Evolutionary conservation across 768 basidiomycete species (phyloP), one percentile per base, ranked within the genome.

Genomic region (Amylocystis lapponica): DNA sequence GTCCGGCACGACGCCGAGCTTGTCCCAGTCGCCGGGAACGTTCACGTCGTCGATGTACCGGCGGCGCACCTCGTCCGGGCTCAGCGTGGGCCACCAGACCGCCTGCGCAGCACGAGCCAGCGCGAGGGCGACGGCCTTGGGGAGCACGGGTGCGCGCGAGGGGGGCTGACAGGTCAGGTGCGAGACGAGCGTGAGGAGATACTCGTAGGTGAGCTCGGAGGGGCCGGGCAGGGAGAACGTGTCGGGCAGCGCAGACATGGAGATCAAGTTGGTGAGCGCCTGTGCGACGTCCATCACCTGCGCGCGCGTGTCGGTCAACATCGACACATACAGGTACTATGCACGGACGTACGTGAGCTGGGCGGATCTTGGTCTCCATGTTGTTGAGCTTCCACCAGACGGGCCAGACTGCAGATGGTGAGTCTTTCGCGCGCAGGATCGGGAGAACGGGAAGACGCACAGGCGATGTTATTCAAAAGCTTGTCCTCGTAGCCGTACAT

Each of bases 401-500:
- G 12, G 94, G 86, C 78, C 86, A 94, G 52, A 79, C 93, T 94
- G 56, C 14, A 51, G 25, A 35, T 34, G 36, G 34, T 50, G 45
- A 19, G 23, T 40, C 11, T 16, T 45, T 23, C 31, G 41, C 42
- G n/a, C n/a, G n/a, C n/a, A n/a, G 17, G 4, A 17, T 14, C 35
- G 11, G 23, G 20, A 17, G 19, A 36, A 36, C 35, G 17, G 17
- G 12, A 19, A 31, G 45, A 76, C 86, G 65, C 61, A 94, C 93
- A 68, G 38, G 92, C 86, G 65, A 96, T 86, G 61, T 88, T 93
- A 62, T 86, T 94, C 59, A 98, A 66, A 38, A 98, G 66, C 65
- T 85, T 90, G 68, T 99, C 96, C 66, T 99, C 96, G 57, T 84
- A 79, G n/a, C 96, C 96, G 63, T 72, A 99, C 79, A 97, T 81